phyloP scores from a whole-genome alignment of 2,329 filamentous ascomycete genomes.

The Colletotrichum sp. region DNA sequence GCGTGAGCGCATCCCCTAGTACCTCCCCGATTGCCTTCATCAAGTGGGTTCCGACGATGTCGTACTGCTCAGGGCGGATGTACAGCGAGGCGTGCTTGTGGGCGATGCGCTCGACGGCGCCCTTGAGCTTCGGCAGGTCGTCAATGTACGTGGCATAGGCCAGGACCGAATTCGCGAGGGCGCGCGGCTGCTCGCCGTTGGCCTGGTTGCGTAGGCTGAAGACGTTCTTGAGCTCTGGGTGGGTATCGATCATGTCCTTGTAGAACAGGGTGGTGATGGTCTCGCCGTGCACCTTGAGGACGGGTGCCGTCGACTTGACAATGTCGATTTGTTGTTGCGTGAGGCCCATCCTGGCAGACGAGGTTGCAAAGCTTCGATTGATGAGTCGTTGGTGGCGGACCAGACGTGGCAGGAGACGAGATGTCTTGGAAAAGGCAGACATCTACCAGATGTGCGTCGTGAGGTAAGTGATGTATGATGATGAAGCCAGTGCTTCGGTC shows the following conservation, averaged over 20 bases:
- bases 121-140: conserved; percentile 64
- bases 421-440: neutral
- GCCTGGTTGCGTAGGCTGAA: conserved; percentile 76
- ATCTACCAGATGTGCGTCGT: neutral
- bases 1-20: conserved; percentile 70
- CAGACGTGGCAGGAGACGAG: neutral
- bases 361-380: neutral
- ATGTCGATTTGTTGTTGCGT: conserved; percentile 69
- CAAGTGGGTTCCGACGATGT: conserved; percentile 71
- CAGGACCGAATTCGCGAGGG: conserved; percentile 72
- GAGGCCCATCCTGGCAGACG: conserved; percentile 48
- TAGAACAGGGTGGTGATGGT: conserved; percentile 78
- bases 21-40: conserved; percentile 71
- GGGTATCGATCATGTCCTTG: conserved; percentile 65
- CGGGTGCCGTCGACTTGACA: conserved; percentile 79
- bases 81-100: conserved; percentile 79
- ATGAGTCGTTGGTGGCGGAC: neutral
- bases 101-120: conserved; percentile 70
- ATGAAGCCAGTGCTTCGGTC: neutral
- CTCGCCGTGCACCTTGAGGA: conserved; percentile 71
- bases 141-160: conserved; percentile 78
- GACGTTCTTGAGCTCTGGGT: conserved; percentile 70
- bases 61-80: conserved; percentile 72
- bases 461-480: neutral
- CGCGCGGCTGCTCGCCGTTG: conserved; percentile 71